A percentile compares a stretch with the other conserved stretches of the same genome.
These are phyloP conservation scores for Boletus patriciae DNA, from an alignment of 768 basidiomycete genomes.

Conservation along the genomic window DNA sequence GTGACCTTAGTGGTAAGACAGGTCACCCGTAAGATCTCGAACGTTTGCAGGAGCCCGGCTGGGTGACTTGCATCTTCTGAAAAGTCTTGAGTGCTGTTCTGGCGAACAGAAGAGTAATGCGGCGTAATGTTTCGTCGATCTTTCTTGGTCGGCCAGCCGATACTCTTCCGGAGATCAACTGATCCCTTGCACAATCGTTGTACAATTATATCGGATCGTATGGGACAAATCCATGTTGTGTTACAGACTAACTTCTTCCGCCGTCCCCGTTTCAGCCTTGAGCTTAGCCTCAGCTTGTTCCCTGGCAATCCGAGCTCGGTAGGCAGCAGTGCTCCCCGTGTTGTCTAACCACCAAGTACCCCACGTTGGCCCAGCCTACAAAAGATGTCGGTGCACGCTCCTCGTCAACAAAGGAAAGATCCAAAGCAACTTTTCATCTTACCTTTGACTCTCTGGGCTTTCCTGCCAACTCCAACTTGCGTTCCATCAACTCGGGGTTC, in stretches of 20 bases:
- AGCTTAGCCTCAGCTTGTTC: constrained; percentile 10
- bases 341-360: constrained; percentile 15
- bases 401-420: neutral
- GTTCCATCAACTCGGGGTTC: constrained; percentile 4
- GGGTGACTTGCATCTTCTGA: too few species aligned
- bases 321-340: constrained; percentile 14
- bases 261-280: neutral
- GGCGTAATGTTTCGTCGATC: neutral
- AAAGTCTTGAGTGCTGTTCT: too few species aligned
- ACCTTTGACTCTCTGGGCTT: neutral
- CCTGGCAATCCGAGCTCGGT: constrained; percentile 11
- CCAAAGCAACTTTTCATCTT: neutral
- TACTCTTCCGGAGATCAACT: neutral
- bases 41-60: too few species aligned
- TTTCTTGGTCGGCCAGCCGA: neutral
- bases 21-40: too few species aligned
- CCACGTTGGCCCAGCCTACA: constrained; percentile 4
- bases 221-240: too few species aligned
- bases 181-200: neutral
- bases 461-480: neutral
- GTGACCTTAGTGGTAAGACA: too few species aligned
- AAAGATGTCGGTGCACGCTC: neutral
- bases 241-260: neutral
- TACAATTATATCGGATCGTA: neutral
- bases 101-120: too few species aligned